Percentiles rank a stretch among this genome's conserved stretches.
phyloP scores from a whole-genome alignment of 139 green algal species.

The Diplosphaera chodatii region DNA sequence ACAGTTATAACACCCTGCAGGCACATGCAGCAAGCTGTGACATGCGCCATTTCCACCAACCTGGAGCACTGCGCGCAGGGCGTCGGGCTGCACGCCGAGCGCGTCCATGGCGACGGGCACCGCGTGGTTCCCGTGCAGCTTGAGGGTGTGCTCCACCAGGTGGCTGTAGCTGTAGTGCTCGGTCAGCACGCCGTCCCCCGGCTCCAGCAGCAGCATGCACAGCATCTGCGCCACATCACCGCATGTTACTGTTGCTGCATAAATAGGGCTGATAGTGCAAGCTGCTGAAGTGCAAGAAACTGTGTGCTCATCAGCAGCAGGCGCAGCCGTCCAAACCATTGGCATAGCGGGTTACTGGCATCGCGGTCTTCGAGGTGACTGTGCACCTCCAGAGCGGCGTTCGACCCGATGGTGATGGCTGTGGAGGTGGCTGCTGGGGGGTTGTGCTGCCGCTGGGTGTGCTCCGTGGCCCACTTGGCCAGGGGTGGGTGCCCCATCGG shows the following conservation, averaged over 20 bases:
- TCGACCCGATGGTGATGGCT: constrained; percentile 28
- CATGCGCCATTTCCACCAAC: no score
- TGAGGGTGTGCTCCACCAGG: constrained; percentile 49
- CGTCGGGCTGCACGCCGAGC: constrained; percentile 44
- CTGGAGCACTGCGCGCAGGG: constrained; percentile 27
- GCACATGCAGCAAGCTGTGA: no score
- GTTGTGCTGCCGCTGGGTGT: constrained; percentile 6
- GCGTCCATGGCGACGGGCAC: constrained; percentile 44
- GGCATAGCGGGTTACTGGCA: no score
- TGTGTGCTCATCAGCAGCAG: no score
- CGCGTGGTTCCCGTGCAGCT: constrained; percentile 34
- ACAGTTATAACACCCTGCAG: no score
- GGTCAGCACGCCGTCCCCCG: constrained; percentile 40
- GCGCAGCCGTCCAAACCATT: no score
- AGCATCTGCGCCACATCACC: no score
- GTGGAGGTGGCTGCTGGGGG: constrained; percentile 13
- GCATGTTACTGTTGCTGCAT: no score
- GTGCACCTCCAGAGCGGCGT: constrained; percentile 31
- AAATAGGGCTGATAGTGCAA: no score
- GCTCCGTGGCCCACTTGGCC: constrained; percentile 10
- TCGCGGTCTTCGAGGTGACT: no score
- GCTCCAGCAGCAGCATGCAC: constrained; percentile 40
- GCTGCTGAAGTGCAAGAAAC: no score
- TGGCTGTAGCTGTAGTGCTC: constrained; percentile 73
- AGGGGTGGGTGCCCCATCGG: constrained; percentile 5